These are phyloP conservation scores for Hippophae rhamnoides DNA, from an alignment of 306 rosid genomes.

Conservation along the genomic window DNA sequence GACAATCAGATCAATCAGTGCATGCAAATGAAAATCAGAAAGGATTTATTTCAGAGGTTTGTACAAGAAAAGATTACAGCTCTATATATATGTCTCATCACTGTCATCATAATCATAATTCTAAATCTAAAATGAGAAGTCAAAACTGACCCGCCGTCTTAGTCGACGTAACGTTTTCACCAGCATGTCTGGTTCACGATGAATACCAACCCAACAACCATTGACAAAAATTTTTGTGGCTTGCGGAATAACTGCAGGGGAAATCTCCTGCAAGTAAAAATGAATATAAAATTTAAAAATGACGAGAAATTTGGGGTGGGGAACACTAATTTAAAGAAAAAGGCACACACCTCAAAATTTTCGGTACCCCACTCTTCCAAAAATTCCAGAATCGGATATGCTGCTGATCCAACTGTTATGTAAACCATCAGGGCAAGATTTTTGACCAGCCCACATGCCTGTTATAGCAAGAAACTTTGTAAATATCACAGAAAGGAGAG, in stretches of 20 bases:
- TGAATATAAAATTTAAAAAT: slow-evolving; percentile 6
- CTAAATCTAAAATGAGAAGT: slow-evolving; percentile 2
- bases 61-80: too few relatives aligned
- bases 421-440: slow-evolving; percentile 98
- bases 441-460: slow-evolving; percentile 99
- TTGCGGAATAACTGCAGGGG: slow-evolving; percentile 97
- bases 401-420: slow-evolving; percentile 96
- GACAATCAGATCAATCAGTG: too few relatives aligned
- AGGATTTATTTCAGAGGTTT: too few relatives aligned
- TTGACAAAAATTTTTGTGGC: slow-evolving; percentile 94
- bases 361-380: slow-evolving; percentile 99
- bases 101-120: too few relatives aligned
- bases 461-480: slow-evolving; percentile 23
- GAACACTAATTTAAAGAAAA: slow-evolving; percentile 8
- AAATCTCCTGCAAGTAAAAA: slow-evolving; percentile 58
- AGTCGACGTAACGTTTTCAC: slow-evolving; percentile 87
- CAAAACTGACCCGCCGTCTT: slow-evolving; percentile 70
- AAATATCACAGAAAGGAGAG: slow-evolving; percentile 13
- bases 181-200: slow-evolving; percentile 99
- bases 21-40: too few relatives aligned
- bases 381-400: slow-evolving; percentile 92
- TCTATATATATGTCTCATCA: too few relatives aligned
- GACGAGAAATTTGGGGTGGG: slow-evolving; percentile 11
- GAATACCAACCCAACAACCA: slow-evolving; percentile 99
- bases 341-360: slow-evolving; percentile 69